These are phyloP conservation scores for Cordyceps fumosorosea DNA, from an alignment of 2,329 filamentous ascomycete genomes.

Conservation along the genomic window DNA sequence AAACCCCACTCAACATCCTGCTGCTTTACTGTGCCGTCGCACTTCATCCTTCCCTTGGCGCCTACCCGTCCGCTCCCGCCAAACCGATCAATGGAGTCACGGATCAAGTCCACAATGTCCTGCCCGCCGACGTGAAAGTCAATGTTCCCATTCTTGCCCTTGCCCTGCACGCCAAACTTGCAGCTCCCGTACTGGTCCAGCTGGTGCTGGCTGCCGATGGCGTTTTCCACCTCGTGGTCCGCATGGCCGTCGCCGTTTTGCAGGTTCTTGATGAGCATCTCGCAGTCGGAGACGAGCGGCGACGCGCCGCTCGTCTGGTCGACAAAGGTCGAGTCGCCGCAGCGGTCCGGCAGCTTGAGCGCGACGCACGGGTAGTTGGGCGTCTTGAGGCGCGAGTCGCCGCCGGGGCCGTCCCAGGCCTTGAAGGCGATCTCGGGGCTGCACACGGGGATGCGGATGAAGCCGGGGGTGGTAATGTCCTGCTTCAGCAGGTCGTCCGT, in stretches of 20 bases:
- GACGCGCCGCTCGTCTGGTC: neutral
- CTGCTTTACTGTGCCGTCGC: conserved; percentile 20
- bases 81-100: conserved; percentile 23
- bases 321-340: conserved; percentile 25
- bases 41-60: conserved; percentile 28
- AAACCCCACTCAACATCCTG: conserved; percentile 21
- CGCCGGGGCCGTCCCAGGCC: neutral
- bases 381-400: neutral
- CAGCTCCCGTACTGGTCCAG: conserved; percentile 18
- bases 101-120: conserved; percentile 31
- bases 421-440: neutral
- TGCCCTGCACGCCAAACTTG: conserved; percentile 26
- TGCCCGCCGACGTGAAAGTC: conserved; percentile 28
- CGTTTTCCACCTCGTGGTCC: conserved; percentile 4
- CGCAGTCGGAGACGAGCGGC: neutral
- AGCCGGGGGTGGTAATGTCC: neutral
- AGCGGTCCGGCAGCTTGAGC: conserved; percentile 19
- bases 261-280: neutral
- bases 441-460: conserved; percentile 1
- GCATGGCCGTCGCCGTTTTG: neutral
- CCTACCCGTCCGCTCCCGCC: conserved; percentile 25
- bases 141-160: conserved; percentile 21
- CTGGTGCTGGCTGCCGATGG: neutral
- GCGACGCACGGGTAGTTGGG: conserved; percentile 30
- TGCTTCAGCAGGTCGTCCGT: neutral